These are phyloP conservation scores for Mycena floridula DNA, from an alignment of 768 basidiomycete genomes.

Conservation along the genomic window DNA sequence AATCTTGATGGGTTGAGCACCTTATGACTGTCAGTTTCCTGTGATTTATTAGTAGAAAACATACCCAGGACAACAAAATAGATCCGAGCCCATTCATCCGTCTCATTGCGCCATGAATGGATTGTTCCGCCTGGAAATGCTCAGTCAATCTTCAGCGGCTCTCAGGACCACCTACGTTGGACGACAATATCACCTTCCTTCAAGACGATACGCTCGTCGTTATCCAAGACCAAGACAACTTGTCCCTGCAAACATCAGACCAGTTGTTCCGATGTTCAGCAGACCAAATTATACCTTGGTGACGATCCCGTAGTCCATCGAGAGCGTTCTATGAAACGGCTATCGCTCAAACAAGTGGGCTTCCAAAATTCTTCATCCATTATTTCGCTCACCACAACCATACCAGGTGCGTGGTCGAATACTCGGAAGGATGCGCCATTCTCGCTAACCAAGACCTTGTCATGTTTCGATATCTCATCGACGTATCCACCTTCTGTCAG, in stretches of 20 bases:
- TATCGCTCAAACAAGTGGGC: neutral
- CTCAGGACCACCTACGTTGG: no score
- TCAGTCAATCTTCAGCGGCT: no score
- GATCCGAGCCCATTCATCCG: constrained; percentile 15
- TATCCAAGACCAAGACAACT: constrained; percentile 13
- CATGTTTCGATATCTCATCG: neutral
- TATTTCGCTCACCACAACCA: neutral
- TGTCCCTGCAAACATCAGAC: no score
- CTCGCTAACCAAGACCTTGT: constrained; percentile 1
- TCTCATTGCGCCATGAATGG: constrained; percentile 19
- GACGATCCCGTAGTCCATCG: neutral
- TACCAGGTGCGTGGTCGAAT: constrained; percentile 13
- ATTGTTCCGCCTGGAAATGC: no score
- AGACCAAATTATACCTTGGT: no score
- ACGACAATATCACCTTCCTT: constrained; percentile 16
- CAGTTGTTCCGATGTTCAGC: no score
- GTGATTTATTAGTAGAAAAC: neutral
- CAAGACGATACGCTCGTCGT: constrained; percentile 10
- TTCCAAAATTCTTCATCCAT: neutral
- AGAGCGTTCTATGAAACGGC: neutral
- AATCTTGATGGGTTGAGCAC: neutral
- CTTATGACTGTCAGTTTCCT: neutral
- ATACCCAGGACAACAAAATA: constrained; percentile 14
- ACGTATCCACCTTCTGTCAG: neutral
- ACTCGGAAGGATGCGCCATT: constrained; percentile 10